Evolutionary conservation across 2,329 filamentous ascomycete species (phyloP).

Genomic region (Chaetomium globosum): DNA sequence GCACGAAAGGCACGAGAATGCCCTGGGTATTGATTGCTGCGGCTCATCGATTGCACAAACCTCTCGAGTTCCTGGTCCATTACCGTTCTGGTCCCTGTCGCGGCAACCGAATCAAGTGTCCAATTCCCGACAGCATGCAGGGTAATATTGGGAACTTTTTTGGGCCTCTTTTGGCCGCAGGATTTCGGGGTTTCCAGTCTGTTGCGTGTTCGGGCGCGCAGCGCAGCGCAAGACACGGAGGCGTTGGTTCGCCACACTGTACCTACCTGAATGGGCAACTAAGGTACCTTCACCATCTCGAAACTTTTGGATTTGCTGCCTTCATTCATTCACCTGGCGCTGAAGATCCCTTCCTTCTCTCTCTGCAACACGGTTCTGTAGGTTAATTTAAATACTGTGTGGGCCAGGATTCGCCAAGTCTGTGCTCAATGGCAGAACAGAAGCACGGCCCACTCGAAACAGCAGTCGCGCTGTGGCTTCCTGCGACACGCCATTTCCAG

Average conservation of each 20-base stretch:
- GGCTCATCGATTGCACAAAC: neutral
- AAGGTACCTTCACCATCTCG: neutral
- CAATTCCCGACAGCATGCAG: conserved; percentile 33
- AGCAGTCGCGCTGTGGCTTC: conserved; percentile 24
- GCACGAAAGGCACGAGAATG: neutral
- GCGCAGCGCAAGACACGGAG: conserved; percentile 5
- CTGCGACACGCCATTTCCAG: conserved; percentile 21
- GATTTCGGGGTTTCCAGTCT: conserved; percentile 31
- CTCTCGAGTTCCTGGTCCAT: conserved; percentile 12
- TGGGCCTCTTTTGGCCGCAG: conserved; percentile 24
- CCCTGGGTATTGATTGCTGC: neutral
- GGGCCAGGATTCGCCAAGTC: conserved; percentile 5
- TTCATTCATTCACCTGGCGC: neutral
- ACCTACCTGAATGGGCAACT: too few species aligned
- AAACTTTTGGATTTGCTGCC: neutral
- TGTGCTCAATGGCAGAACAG: neutral
- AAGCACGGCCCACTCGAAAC: too few species aligned
- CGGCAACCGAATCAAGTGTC: conserved; percentile 16
- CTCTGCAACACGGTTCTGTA: conserved; percentile 9
- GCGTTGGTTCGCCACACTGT: too few species aligned
- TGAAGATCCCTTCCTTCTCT: conserved; percentile 8
- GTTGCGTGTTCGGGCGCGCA: conserved; percentile 10
- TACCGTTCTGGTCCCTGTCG: conserved; percentile 20
- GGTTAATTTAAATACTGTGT: conserved; percentile 19
- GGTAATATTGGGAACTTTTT: conserved; percentile 31